Percentiles rank a stretch among this genome's conserved stretches.
These are phyloP conservation scores for Vaccinium macrocarpon DNA, from an alignment of 148 eudicot genomes.

Conservation along the genomic window DNA sequence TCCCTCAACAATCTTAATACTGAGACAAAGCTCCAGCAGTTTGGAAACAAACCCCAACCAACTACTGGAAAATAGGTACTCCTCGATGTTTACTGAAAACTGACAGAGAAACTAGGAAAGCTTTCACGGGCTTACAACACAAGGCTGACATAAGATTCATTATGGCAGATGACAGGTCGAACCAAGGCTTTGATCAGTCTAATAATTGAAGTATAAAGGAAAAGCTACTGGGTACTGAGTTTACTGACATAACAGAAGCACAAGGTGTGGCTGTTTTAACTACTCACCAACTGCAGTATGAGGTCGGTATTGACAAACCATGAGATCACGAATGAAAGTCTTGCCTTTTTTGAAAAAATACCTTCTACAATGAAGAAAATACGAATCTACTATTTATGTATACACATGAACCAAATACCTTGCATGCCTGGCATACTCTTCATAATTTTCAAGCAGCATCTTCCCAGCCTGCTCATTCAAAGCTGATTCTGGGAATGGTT, in stretches of 20 bases:
- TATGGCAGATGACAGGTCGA: not conserved
- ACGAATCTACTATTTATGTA: not conserved
- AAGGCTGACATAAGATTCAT: not conserved
- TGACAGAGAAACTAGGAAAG: not conserved
- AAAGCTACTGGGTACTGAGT: not conserved
- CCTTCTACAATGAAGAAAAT: not conserved
- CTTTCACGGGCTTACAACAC: not conserved
- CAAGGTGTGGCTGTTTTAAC: not conserved
- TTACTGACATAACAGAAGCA: not conserved
- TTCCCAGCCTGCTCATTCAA: conserved; percentile 97
- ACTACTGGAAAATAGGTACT: not conserved
- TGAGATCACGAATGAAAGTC: not conserved
- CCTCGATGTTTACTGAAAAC: not conserved
- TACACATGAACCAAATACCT: conserved; percentile 32
- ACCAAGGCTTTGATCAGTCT: not conserved
- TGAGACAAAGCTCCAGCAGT: not conserved
- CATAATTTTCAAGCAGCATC: conserved; percentile 90
- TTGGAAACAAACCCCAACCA: not conserved
- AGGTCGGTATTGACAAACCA: no score
- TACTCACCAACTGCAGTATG: not conserved
- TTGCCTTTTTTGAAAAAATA: not conserved
- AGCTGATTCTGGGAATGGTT: conserved; percentile 98
- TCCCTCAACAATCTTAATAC: not conserved
- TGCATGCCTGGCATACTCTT: conserved; percentile 93
- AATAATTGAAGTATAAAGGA: not conserved